Conservation (phyloP, 257 asterid species). For the Ilex aquifolium region DNA sequence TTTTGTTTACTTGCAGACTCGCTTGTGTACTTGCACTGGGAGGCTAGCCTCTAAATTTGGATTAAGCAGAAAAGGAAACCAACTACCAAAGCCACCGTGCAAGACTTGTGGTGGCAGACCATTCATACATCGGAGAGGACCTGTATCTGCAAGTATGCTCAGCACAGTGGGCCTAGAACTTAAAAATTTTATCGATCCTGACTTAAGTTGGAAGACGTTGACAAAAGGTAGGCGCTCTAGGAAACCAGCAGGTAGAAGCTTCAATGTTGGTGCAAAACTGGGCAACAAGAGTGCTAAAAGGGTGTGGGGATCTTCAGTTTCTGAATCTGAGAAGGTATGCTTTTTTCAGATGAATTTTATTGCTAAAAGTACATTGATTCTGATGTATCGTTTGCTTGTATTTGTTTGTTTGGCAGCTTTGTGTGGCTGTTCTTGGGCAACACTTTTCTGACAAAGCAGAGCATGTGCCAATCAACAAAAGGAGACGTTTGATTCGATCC, state of each 20-base stretch:
- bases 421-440: not conserved
- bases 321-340: constrained; percentile 73
- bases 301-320: constrained; percentile 62
- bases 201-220: constrained; percentile 66
- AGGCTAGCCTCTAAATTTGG: constrained; percentile 14
- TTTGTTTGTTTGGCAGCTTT: not conserved
- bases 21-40: constrained; percentile 28
- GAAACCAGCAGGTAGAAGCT: constrained; percentile 49
- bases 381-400: not conserved
- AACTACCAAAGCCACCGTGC: constrained; percentile 15
- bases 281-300: constrained; percentile 55
- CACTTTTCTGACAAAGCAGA: not conserved
- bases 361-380: not conserved
- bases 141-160: constrained; percentile 34
- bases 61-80: constrained; percentile 16
- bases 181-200: constrained; percentile 37
- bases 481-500: not conserved
- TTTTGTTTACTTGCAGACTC: constrained; percentile 30
- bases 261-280: constrained; percentile 30
- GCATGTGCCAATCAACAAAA: not conserved
- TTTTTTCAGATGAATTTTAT: not conserved
- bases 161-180: constrained; percentile 47
- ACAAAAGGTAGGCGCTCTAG: constrained; percentile 64
- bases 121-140: constrained; percentile 44
- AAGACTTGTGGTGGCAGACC: constrained; percentile 27